Percentiles rank a stretch among this genome's conserved stretches.
Conservation (phyloP, 176 grass and related monocot species). For the Tuctoria greenei region DNA sequence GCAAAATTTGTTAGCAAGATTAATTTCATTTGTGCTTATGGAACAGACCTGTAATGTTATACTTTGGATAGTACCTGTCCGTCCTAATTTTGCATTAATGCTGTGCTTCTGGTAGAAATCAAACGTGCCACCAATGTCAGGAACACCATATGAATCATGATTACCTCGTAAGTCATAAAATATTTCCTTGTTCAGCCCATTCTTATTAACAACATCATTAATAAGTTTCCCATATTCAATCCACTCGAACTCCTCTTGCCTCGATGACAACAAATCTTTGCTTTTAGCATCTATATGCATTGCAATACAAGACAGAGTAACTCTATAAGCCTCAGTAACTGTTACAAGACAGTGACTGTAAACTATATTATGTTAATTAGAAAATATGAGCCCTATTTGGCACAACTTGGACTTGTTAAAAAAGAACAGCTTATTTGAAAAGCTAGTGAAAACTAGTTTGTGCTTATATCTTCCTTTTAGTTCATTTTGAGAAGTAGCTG, state of each 20-base stretch:
- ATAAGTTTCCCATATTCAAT: conserved; percentile 35
- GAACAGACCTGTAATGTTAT: conserved; percentile 44
- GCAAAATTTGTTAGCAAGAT: background rate
- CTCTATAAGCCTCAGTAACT: background rate
- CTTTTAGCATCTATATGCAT: conserved; percentile 49
- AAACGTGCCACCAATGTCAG: conserved; percentile 41
- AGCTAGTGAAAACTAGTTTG: no score
- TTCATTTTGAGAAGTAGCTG: no score
- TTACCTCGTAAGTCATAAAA: conserved; percentile 54
- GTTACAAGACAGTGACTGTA: background rate
- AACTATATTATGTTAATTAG: background rate
- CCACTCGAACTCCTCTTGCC: conserved; percentile 48
- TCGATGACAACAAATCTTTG: conserved; percentile 46
- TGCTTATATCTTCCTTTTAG: no score
- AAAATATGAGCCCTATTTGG: background rate
- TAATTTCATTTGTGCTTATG: background rate
- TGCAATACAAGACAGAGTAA: background rate
- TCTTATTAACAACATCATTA: conserved; percentile 35
- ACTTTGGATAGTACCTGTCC: conserved; percentile 33
- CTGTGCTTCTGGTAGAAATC: conserved; percentile 52
- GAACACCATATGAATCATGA: conserved; percentile 52
- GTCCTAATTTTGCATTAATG: conserved; percentile 44
- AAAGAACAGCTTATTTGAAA: no score
- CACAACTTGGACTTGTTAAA: no score
- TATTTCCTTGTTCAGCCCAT: conserved; percentile 38